Conservation (phyloP, 768 basidiomycete genomes). For the Pleurotus sapidus region DNA sequence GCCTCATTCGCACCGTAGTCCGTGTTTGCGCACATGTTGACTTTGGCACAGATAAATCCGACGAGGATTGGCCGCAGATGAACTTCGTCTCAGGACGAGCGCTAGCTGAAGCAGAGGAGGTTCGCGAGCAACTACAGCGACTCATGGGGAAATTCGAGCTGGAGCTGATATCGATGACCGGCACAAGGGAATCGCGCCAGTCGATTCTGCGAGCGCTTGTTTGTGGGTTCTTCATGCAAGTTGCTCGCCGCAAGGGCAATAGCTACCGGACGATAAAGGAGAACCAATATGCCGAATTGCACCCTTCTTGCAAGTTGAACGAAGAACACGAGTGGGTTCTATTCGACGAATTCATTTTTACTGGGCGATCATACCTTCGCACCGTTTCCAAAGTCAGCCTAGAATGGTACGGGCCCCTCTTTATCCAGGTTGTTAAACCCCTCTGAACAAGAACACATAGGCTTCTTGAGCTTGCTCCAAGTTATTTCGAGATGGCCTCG, state of each 20-base stretch:
- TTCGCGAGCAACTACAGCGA: constrained; percentile 83
- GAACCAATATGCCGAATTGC: constrained; percentile 78
- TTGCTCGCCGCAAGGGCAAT: constrained; percentile 92
- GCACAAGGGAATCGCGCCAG: constrained; percentile 20
- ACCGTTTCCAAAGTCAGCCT: constrained; percentile 84
- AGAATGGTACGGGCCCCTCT: constrained; percentile 64
- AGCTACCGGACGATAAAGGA: constrained; percentile 92
- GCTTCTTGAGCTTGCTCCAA: constrained; percentile 59
- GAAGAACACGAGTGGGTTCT: constrained; percentile 77
- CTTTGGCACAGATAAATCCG: constrained; percentile 53
- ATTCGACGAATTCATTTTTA: constrained; percentile 94
- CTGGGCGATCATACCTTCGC: constrained; percentile 83
- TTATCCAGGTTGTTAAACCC: not conserved
- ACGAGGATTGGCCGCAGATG: constrained; percentile 88
- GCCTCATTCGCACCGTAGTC: constrained; percentile 16
- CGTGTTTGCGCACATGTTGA: not conserved
- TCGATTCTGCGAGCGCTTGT: constrained; percentile 60
- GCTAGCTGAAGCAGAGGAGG: constrained; percentile 89
- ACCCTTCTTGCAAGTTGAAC: constrained; percentile 87
- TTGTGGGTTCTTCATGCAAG: constrained; percentile 97
- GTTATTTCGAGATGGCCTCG: constrained; percentile 61
- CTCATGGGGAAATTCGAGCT: constrained; percentile 91
- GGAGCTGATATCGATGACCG: constrained; percentile 63
- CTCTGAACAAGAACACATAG: constrained; percentile 23
- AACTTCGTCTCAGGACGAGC: constrained; percentile 86